Base-by-base conservation (phyloP, 257 asterid species). In the Ocimum tenuiflorum region DNA sequence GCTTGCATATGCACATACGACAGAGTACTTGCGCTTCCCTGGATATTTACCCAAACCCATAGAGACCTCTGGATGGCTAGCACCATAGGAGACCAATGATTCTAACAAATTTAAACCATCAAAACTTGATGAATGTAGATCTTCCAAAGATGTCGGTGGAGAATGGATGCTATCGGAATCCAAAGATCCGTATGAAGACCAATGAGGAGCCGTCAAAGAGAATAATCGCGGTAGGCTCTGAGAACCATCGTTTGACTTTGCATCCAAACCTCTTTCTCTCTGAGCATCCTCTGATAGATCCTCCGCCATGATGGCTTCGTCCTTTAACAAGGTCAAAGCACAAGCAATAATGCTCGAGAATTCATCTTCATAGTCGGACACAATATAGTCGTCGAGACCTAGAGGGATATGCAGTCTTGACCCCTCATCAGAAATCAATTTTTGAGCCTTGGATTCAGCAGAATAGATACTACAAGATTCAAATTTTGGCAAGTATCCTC, bases 261-360 rank as follows among this genome's bases (percentile, higher is more conserved):
- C 24, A 38, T 72, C 84, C 22, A 67, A 48, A 23, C 77, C 82
- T 65, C 57, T 78, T 24, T 81, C 87, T 75, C 67, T 79, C 65
- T 67, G 74, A 47, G 70, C 36, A 61, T 79, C 82, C 56, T 73
- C 86, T 10, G 67, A 68, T 42, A 51, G 74, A 70, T 80, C 84
- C 55, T 80, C 82, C 0, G 60, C 52, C 17, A 17, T 61, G 36
- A 52, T 15, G 6, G 74, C 60, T 36, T 64, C 69, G 63, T 92
- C 92, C 76, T 84, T 85, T 74, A 85, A 36, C 51, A 85, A 73
- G 50, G 95, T 81, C 54, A 92, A 79, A 61, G 96, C 91, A 82
- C 97, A 92, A 57, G 98, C 95, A 70, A 92, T 87, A 36, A 92
- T 85, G 88, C 98, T 92, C 7, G 98, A 89, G 61, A 82, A 79